Evolutionary conservation across 225 moss, liverwort and hornwort genomes (phyloP), one percentile per base, ranked within the genome.

Genomic region (Neckera pumila): DNA sequence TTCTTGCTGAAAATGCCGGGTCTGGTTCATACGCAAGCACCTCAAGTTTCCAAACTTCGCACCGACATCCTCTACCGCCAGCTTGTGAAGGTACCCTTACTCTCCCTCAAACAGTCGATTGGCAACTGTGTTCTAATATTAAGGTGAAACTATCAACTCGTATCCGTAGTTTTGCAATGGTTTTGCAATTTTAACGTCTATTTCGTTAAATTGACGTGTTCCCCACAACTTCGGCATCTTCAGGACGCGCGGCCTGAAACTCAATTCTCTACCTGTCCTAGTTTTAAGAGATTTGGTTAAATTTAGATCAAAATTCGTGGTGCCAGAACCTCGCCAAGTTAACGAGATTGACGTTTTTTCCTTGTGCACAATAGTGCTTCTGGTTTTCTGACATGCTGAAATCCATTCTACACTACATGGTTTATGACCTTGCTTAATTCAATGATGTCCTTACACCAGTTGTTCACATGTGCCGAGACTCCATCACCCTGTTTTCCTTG

Each of bases 11-110:
- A 91, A 67, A 80, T 91, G 42, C 0, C n/a, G 14, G 91, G 91
- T 22, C 72, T 91, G 36, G 89, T 89, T 22, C 91, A 91, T 30
- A 86, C 36, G n/a, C 91, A 91, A 73, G 91, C 91, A 49, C 27
- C 86, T 8, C 89, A 91, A 75, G 42, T 91, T 18, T 86, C 89
- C 74, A 91, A 91, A 77, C 65, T 91, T 33, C 86, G 59, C 36
- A 80, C 86, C 40, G 84, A 91, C 17, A 86, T 91, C 40, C 79
- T 91, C 21, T 89, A 89, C 80, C 91, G 91, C 33, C 86, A 91
- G 74, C 91, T 89, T 30, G 89, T 91, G 23, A 91, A 91, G 89
- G 89, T 89, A 81, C 25, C 11, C 27, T 65, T 66, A 38, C 66
- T 38, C 19, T 40, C 51, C 20, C 57, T 56, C 31, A 19, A 38